phyloP scores from a whole-genome alignment of 352 stramenopile genomes.

The Globisporangium polare region DNA sequence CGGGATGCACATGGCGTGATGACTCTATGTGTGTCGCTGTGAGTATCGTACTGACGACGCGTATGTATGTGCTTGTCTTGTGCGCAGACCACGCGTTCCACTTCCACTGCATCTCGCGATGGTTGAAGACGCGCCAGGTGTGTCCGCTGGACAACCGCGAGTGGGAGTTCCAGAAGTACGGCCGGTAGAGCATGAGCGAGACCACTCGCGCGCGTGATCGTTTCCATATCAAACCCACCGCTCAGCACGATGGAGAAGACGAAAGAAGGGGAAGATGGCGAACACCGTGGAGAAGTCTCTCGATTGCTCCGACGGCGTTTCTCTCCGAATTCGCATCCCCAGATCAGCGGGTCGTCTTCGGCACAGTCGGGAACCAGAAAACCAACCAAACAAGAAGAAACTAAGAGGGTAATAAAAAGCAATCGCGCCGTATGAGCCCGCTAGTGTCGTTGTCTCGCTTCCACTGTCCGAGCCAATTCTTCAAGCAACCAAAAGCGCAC shows the following conservation, averaged over 20 bases:
- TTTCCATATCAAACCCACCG: neutral
- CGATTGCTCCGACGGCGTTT: neutral
- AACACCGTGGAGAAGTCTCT: neutral
- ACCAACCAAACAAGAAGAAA: neutral
- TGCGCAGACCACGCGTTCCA: conserved; percentile 98
- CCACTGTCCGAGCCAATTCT: no score
- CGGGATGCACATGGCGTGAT: conserved; percentile 3
- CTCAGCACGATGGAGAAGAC: neutral
- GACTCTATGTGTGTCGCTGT: conserved; percentile 11
- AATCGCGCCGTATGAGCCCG: neutral
- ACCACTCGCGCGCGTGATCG: neutral
- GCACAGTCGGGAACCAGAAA: neutral
- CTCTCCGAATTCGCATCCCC: neutral
- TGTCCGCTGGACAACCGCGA: conserved; percentile 99
- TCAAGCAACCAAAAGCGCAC: neutral
- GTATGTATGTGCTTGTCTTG: conserved; percentile 32
- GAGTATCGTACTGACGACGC: conserved; percentile 27
- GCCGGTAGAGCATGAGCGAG: conserved; percentile 43
- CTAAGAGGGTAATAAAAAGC: neutral
- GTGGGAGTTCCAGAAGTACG: conserved; percentile 99
- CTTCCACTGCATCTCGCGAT: conserved; percentile 99
- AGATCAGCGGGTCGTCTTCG: conserved; percentile 3
- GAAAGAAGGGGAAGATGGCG: neutral
- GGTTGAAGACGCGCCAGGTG: conserved; percentile 98
- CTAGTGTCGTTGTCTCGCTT: neutral